These are phyloP conservation scores for Phytophthora syringae DNA, from an alignment of 352 stramenopile species.

Conservation along the genomic window DNA sequence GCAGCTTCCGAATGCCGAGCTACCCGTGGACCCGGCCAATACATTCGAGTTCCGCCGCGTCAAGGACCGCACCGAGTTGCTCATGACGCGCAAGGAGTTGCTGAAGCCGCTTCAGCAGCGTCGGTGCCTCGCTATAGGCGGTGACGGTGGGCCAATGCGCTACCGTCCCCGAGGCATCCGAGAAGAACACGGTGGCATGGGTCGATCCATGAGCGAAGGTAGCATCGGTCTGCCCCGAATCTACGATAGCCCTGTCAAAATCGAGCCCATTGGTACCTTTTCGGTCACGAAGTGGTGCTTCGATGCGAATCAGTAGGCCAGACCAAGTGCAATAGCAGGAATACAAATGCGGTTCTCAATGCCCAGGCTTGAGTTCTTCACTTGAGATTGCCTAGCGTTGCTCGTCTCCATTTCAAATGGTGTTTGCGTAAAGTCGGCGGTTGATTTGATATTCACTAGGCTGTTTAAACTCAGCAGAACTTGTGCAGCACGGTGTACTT, in stretches of 20 bases:
- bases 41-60: constrained; percentile 57
- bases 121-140: constrained; percentile 3
- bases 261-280: constrained; percentile 43
- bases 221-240: constrained; percentile 42
- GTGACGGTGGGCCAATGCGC: constrained; percentile 2
- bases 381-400: too few species aligned
- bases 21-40: constrained; percentile 42
- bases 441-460: too few species aligned
- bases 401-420: too few species aligned
- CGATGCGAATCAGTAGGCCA: constrained; percentile 8
- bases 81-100: constrained; percentile 53
- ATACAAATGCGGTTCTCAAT: too few species aligned
- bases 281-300: constrained; percentile 52
- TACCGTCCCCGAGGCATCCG: constrained; percentile 29
- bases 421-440: too few species aligned
- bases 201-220: constrained; percentile 36
- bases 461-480: too few species aligned
- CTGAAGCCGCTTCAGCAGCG: constrained; percentile 57
- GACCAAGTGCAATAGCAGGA: too few species aligned
- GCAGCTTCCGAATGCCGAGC: constrained; percentile 38
- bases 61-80: constrained; percentile 54
- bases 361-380: too few species aligned
- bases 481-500: too few species aligned
- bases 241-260: constrained; percentile 42
- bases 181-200: constrained; percentile 29